Base-by-base conservation (phyloP, 768 basidiomycete genomes). In the Mycena chlorophos region DNA sequence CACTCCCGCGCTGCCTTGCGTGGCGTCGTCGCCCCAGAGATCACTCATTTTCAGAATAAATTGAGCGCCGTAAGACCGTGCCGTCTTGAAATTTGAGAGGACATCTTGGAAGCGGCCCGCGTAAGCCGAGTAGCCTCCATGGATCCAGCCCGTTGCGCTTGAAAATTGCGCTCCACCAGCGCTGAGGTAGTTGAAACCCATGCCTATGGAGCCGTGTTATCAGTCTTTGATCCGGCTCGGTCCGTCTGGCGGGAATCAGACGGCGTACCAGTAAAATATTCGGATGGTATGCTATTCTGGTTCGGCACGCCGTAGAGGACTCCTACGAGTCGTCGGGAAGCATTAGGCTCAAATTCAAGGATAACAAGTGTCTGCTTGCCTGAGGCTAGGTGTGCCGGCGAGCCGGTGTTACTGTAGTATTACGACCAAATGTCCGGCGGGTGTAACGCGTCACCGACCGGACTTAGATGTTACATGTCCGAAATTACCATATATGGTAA, bases 21-120 rank as follows among this genome's bases (percentile, higher is more conserved):
- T 65, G 28, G 56, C 64, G 48, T 65, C 62, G 2, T 58, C 54
- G 27, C 64, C 64, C 64, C 62, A 65, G 3, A 63, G 49, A 47
- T 65, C 64, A 37, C 62, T 65, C 62, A 65, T 55, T 27, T 63
- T 60, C 19, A 65, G 49, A 37, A 65, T 59, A 22, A 65, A 65
- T 43, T 63, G 59, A 4, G 62, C 62, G 6, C 51, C 49, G 42
- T 54, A 65, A 26, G 50, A 52, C 0, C 62, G 61, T 14, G 64
- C 64, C 5, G 64, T 61, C 16, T 63, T 39, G 49, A 55, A 65
- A 52, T 65, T 65, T 19, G 63, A 59, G 2, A 65, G 49, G 16
- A 61, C 63, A 39, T 61, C 49, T 51, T 62, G 60, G 42, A 65
- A 65, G 5, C 63, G 61, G 26, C 29, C 61, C 62, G 28, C 3